These are phyloP conservation scores for Hypholoma sublateritium DNA, from an alignment of 768 basidiomycete genomes.

Conservation along the genomic window DNA sequence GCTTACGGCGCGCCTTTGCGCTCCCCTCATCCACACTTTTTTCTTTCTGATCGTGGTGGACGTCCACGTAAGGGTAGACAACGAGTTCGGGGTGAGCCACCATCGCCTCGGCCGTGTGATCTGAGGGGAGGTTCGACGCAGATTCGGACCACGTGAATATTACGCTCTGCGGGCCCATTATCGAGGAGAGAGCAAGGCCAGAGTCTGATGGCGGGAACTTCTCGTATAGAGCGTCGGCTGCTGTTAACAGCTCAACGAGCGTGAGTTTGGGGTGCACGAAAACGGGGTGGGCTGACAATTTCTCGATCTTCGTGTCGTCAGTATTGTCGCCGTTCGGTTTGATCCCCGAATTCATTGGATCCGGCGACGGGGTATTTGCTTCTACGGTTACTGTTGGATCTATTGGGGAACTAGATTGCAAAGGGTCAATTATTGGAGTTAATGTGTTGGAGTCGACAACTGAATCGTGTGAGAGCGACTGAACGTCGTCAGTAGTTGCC, in stretches of 20 bases:
- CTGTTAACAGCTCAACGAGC: constrained; percentile 50
- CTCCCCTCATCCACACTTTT: constrained; percentile 8
- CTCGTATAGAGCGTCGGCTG: constrained; percentile 59
- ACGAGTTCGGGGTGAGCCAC: constrained; percentile 53
- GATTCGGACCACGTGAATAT: constrained; percentile 72
- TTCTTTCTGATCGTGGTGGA: constrained; percentile 27
- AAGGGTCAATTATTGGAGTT: no score
- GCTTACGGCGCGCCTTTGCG: constrained; percentile 16
- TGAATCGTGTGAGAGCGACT: no score
- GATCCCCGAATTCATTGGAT: background rate
- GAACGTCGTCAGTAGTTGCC: no score
- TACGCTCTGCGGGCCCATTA: constrained; percentile 79
- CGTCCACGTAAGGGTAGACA: constrained; percentile 52
- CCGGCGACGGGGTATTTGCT: no score
- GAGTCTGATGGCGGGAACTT: constrained; percentile 62
- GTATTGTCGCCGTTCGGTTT: background rate
- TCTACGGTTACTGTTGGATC: no score
- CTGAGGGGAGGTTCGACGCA: constrained; percentile 39
- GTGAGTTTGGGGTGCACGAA: constrained; percentile 28
- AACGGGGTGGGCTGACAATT: background rate
- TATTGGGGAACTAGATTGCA: no score
- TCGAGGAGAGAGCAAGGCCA: constrained; percentile 48
- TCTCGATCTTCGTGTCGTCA: background rate
- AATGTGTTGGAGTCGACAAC: no score
- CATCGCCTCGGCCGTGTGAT: constrained; percentile 61